These are phyloP conservation scores for Magnaporthales sp. DNA, from an alignment of 2,329 filamentous ascomycete species.

Conservation along the genomic window DNA sequence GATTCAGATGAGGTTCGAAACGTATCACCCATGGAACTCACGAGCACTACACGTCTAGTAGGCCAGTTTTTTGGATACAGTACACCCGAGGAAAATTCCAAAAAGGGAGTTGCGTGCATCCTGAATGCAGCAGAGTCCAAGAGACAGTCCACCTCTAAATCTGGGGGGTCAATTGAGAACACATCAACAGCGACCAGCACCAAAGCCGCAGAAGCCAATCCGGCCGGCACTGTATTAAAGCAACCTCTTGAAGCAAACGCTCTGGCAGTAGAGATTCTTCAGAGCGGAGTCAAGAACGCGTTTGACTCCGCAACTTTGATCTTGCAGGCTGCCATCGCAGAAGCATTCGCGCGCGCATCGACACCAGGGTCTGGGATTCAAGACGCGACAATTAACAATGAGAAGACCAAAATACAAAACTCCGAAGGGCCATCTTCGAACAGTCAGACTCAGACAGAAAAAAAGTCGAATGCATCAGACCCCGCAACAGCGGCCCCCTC, in stretches of 20 bases:
- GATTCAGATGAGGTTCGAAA: neutral
- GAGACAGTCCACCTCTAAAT: neutral
- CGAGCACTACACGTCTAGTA: neutral
- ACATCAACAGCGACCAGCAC: neutral
- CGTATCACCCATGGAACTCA: neutral
- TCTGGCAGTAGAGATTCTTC: neutral
- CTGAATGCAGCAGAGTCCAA: neutral
- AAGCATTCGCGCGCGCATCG: neutral
- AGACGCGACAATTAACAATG: neutral
- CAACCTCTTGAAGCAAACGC: neutral
- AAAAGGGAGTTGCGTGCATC: neutral
- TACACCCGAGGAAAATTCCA: neutral
- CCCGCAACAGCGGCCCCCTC: neutral
- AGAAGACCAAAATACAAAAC: neutral
- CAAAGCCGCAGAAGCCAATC: neutral
- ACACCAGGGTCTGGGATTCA: neutral
- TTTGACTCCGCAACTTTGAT: neutral
- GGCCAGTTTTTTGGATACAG: neutral
- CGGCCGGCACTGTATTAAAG: neutral
- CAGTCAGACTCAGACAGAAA: neutral
- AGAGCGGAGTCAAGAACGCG: neutral
- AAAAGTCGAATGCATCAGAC: neutral
- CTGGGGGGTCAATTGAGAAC: neutral
- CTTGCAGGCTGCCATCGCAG: neutral
- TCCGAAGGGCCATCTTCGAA: neutral